Evolutionary conservation across 1,139 yeast species (phyloP), one percentile per base, ranked within the genome.

Genomic region (Saccharomyces hybrid): DNA sequence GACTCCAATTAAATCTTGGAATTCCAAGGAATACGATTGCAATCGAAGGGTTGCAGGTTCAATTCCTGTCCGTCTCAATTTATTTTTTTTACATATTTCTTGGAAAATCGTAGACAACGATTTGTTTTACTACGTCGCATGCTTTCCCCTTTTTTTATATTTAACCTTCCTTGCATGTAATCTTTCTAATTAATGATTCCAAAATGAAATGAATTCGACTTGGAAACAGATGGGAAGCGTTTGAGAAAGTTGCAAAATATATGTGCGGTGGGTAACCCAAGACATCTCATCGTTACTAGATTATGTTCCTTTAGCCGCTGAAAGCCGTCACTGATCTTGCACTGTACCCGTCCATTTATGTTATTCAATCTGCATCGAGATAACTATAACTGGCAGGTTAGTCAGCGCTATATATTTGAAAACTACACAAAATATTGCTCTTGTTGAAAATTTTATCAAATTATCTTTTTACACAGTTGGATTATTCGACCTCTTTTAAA

Each of bases 11-110:
- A 63, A 62, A 66, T 60, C 61, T 64, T 66, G 72, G 73, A 65
- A 57, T 65, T 66, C 68, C 52, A 56, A 59, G 59, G 57, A 56
- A 56, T 29, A 55, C 51, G 54, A 61, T 74, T 73, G 78, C 73
- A 73, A 79, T 80, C 84, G 80, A 79, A 79, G 78, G 84, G 84
- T 79, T 80, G 84, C 84, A 80, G 84, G 85, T 81, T 81, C 85
- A 78, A 81, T 79, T 81, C 85, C 85, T 80, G 85, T 80, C 84
- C 81, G 84, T 78, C 78, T 79, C 83, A 80, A 69, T 71, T 74
- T 67, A 67, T 67, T 61, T 65, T 65, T 63, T 55, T 58, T 27
- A 6, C 8, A 27, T 12, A 3, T 50, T 34, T 14, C 26, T 21
- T 42, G 2, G 38, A 8, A n/a, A 32, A 4, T 32, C 38, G 38